phyloP scores from a whole-genome alignment of 2,329 filamentous ascomycete genomes.

The Ophiostoma populinum region DNA sequence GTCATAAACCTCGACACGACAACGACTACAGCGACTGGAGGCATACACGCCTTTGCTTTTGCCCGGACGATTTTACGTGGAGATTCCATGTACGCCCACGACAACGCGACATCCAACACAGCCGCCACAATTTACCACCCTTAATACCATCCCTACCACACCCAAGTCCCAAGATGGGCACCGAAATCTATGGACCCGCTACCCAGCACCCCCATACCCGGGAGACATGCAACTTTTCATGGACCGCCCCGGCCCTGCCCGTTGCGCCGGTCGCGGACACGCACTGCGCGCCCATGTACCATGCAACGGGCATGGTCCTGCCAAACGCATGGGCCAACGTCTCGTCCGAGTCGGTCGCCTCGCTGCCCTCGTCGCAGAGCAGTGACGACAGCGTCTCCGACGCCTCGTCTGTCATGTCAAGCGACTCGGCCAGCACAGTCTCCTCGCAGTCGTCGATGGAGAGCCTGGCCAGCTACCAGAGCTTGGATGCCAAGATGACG shows the following conservation, averaged over 20 bases:
- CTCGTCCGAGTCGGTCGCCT: conserved; percentile 17
- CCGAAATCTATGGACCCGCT: conserved; percentile 33
- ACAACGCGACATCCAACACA: not conserved
- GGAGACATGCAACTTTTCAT: conserved; percentile 12
- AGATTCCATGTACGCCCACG: conserved; percentile 9
- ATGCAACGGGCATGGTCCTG: too few relatives aligned
- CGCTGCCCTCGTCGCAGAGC: conserved; percentile 6
- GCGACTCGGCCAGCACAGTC: conserved; percentile 12
- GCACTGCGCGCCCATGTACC: too few relatives aligned
- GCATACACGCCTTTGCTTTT: conserved; percentile 1
- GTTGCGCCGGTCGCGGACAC: too few relatives aligned
- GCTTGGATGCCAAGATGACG: conserved; percentile 4
- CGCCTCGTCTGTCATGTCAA: conserved; percentile 2
- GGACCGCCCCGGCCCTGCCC: conserved; percentile 25
- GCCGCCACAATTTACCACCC: conserved; percentile 3
- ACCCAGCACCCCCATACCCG: conserved; percentile 17
- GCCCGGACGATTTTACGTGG: conserved; percentile 13
- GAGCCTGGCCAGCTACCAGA: conserved; percentile 7
- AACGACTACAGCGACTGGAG: conserved; percentile 13
- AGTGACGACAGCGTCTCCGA: conserved; percentile 12
- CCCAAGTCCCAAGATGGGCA: conserved; percentile 46
- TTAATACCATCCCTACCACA: too few relatives aligned
- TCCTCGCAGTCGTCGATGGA: conserved; percentile 11
- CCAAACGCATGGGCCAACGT: conserved; percentile 63
- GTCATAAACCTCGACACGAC: conserved; percentile 11